These are phyloP conservation scores for Sphaerulina musiva DNA, from an alignment of 2,329 filamentous ascomycete species.

Conservation along the genomic window DNA sequence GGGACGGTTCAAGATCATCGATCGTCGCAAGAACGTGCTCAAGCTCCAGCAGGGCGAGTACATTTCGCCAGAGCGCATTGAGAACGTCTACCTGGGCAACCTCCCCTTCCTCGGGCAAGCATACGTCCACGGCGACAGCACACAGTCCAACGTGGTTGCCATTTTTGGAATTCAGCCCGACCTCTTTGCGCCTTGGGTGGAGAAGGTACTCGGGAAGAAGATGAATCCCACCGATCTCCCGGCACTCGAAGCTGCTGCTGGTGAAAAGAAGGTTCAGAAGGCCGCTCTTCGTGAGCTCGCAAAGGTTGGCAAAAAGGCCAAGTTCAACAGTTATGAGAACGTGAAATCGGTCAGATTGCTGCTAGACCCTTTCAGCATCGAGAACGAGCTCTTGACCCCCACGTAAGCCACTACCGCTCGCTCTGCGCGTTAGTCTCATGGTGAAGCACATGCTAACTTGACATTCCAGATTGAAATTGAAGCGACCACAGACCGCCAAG, in stretches of 20 bases:
- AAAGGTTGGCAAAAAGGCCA: conserved; percentile 69
- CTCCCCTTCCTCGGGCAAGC: conserved; percentile 70
- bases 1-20: conserved; percentile 86
- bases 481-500: conserved; percentile 62
- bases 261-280: conserved; percentile 63
- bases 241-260: conserved; percentile 60
- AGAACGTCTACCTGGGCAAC: conserved; percentile 86
- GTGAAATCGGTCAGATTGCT: conserved; percentile 68
- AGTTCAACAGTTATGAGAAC: conserved; percentile 87
- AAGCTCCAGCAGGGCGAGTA: conserved; percentile 98
- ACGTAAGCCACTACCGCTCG: conserved; percentile 60
- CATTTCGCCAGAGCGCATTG: conserved; percentile 92
- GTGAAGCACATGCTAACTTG: neutral
- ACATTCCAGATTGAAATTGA: conserved; percentile 57
- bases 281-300: conserved; percentile 75
- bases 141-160: conserved; percentile 73
- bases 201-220: conserved; percentile 61
- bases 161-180: conserved; percentile 85
- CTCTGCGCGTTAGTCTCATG: too few species aligned
- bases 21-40: conserved; percentile 98
- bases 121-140: conserved; percentile 84
- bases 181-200: conserved; percentile 72
- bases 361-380: conserved; percentile 84
- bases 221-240: conserved; percentile 59
- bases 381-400: conserved; percentile 82